Evolutionary conservation across 768 basidiomycete species (phyloP), one percentile per base, ranked within the genome.

Genomic region (Dioszegia hungarica): DNA sequence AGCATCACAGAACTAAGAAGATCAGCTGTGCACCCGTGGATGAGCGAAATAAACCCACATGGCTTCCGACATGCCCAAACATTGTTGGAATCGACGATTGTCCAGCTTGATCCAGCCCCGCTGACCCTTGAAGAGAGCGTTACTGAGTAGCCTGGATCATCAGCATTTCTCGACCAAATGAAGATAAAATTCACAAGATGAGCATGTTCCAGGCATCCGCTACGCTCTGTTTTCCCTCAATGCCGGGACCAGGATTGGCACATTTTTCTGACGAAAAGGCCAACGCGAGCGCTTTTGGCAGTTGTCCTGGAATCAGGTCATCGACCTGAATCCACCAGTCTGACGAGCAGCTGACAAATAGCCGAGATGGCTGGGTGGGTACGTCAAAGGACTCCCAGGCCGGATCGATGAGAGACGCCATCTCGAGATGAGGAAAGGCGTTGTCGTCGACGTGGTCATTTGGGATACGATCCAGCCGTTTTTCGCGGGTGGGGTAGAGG

Each of bases 111-210:
- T 63, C 67, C 67, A 72, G 10, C 70, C 67, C 43, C 65, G 27
- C 34, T 72, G 67, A 38, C 61, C 63, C 36, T 66, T 68, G 58
- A 72, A 69, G 0, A 68, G 43, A 8, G 70, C 64, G 45, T 72
- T 72, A 17, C 46, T 39, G 1, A 72, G 60, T 9, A 72, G 54
- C 5, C 69, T 71, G 28, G 19, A 5, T 19, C 6, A 17, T 37
- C 49, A 38, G 36, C 22, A 5, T 24, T 19, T 12, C 24, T 3
- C 37, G 12, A 8, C 4, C 8, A 14, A 15, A 19, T 3, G 59
- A 65, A 60, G 39, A 67, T 61, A 59, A 63, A 11, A 61, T 65
- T 63, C 41, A 70, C 68, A 64, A 64, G 11, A 57, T 29, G 5
- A 71, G 24, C 19, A 68, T 33, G 22, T 24, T 44, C 67, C 67